A percentile compares a stretch with the other conserved stretches of the same genome.
These are phyloP conservation scores for Pulveroboletus sp. DNA, from an alignment of 768 basidiomycete genomes.

Conservation along the genomic window DNA sequence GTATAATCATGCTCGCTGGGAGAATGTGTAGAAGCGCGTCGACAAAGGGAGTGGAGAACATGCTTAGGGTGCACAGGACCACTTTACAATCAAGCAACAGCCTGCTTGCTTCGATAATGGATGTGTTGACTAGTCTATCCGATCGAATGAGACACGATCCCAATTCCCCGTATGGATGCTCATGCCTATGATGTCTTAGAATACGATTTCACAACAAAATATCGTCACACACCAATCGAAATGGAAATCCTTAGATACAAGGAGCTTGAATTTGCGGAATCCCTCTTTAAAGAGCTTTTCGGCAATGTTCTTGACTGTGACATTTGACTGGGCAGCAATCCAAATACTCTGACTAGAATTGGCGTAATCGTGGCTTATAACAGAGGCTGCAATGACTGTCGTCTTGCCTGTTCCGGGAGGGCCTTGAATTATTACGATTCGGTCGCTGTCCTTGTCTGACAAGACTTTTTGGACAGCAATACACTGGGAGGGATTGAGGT, in stretches of 20 bases:
- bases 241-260: slow-evolving; percentile 49
- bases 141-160: slow-evolving; percentile 36
- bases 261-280: slow-evolving; percentile 35
- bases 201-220: neutral
- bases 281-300: slow-evolving; percentile 37
- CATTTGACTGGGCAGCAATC: slow-evolving; percentile 48
- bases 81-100: slow-evolving; percentile 32
- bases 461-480: slow-evolving; percentile 30
- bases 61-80: slow-evolving; percentile 48
- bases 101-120: slow-evolving; percentile 15
- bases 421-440: slow-evolving; percentile 30
- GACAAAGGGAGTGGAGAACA: slow-evolving; percentile 35
- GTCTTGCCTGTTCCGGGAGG: slow-evolving; percentile 48
- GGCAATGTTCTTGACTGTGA: slow-evolving; percentile 54
- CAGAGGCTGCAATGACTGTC: slow-evolving; percentile 38
- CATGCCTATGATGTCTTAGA: slow-evolving; percentile 39
- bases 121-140: slow-evolving; percentile 22
- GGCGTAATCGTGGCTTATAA: slow-evolving; percentile 20
- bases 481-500: slow-evolving; percentile 29
- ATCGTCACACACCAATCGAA: slow-evolving; percentile 38
- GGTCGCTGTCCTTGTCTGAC: slow-evolving; percentile 18
- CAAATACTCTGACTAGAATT: slow-evolving; percentile 27
- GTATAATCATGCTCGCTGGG: slow-evolving; percentile 38
- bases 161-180: slow-evolving; percentile 43
- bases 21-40: slow-evolving; percentile 20